Base-by-base conservation (phyloP, 257 asterid genomes). In the Capsicum pubescens region DNA sequence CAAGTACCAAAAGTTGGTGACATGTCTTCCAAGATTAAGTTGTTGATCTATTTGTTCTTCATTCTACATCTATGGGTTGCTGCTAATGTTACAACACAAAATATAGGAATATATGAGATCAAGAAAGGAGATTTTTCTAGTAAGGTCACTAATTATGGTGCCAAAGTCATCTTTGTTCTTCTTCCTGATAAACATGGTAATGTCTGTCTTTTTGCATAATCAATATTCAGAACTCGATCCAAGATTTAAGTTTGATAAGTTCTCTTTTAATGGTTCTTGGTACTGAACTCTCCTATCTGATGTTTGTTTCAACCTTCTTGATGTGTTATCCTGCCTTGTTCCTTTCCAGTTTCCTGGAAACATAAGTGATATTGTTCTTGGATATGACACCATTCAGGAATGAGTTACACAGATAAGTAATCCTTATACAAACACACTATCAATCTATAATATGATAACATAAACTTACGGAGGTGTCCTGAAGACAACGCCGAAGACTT, bases 401-500 rank as follows among this genome's bases (percentile, higher is more conserved):
- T 26, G 32, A 26, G 32, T 26, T 26, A 26, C 32, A 26, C 32
- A 26, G 1, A 26, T 26, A 26, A 26, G 32, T 26, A 26, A 26
- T 26, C 32, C 32, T 26, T 26, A 26, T 26, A 26, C 32, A 26
- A 26, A 26, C 32, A 26, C 1, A 26, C 32, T 26, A 26, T 26
- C 32, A 26, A 26, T 26, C 32, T 17, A 54, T 14, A 26, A 64
- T 46, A 15, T 12, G 11, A 21, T 58, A 67, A 26, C 42, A 82
- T 9, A 48, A 50, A 84, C 99, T 91, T 90, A 97, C 99, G 98
- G 98, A 83, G 99, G 99, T 14, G 97, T 95, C 80, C 97, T 90
- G 85, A 97, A 92, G 82, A 97, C 99, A 87, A 97, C 91, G 84
- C 98, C 99, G 35, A 97, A 97, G 57, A 93, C 97, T 86, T 97